Conservation (phyloP, 345 rosid species). For the Laguncularia racemosa region DNA sequence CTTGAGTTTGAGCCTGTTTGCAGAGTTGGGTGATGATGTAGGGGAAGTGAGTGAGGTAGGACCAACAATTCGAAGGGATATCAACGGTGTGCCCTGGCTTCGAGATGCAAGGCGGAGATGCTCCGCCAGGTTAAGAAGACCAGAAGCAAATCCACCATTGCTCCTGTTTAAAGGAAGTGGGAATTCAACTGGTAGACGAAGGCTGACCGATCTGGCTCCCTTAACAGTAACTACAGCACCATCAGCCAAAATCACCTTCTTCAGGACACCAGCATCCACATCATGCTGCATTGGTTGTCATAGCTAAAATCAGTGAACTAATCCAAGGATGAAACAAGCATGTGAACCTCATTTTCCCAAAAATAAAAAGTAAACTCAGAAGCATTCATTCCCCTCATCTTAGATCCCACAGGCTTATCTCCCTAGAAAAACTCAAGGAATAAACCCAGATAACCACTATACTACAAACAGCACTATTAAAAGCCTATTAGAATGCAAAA, state of each 20-base stretch:
- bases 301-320: background rate
- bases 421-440: background rate
- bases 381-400: background rate
- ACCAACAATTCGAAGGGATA: constrained; percentile 89
- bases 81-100: constrained; percentile 38
- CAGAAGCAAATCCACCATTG: constrained; percentile 62
- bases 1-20: constrained; percentile 71
- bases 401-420: background rate
- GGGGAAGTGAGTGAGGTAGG: constrained; percentile 71
- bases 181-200: constrained; percentile 80
- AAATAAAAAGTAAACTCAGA: background rate
- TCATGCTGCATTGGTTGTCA: constrained; percentile 56
- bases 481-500: too few species aligned
- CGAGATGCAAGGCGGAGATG: constrained; percentile 54
- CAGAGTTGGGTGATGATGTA: constrained; percentile 32
- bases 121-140: constrained; percentile 75
- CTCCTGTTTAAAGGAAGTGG: constrained; percentile 69
- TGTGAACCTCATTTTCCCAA: too few species aligned
- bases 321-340: background rate
- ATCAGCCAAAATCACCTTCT: constrained; percentile 81
- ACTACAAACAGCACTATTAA: too few species aligned
- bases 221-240: constrained; percentile 86
- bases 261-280: constrained; percentile 91
- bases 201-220: constrained; percentile 94
- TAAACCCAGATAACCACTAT: background rate